phyloP scores from a whole-genome alignment of 305 asterid species.

The Fraxinus albicans region DNA sequence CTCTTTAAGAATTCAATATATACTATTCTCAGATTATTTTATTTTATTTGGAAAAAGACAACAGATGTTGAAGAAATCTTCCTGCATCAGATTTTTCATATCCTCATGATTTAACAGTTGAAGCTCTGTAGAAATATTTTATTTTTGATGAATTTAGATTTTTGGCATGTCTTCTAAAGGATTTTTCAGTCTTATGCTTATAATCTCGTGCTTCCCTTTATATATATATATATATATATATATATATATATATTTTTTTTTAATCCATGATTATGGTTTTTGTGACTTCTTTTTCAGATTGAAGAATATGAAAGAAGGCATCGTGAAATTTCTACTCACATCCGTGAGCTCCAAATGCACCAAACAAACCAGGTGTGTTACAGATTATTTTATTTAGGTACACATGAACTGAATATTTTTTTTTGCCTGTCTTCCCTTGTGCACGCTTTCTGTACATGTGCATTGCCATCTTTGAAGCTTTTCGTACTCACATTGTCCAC shows the following conservation, averaged over 20 bases:
- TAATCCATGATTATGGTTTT: background rate
- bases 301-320: slow-evolving; percentile 47
- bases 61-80: slow-evolving; percentile 13
- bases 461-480: background rate
- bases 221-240: background rate
- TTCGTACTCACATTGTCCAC: background rate
- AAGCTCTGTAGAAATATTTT: slow-evolving; percentile 7
- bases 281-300: slow-evolving; percentile 43
- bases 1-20: slow-evolving; percentile 8
- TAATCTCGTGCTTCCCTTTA: slow-evolving; percentile 4
- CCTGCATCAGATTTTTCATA: background rate
- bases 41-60: slow-evolving; percentile 1
- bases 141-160: background rate
- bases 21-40: slow-evolving; percentile 17
- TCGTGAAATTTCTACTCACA: slow-evolving; percentile 40
- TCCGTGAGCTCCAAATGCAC: slow-evolving; percentile 64
- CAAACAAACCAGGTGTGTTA: slow-evolving; percentile 59
- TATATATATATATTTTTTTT: background rate
- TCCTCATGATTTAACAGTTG: slow-evolving; percentile 15
- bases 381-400: slow-evolving; percentile 7
- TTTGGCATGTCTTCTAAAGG: background rate
- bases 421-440: background rate
- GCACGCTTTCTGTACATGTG: background rate
- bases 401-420: background rate
- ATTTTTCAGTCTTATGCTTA: slow-evolving; percentile 14